phyloP scores from a whole-genome alignment of 2,329 filamentous ascomycete species.

The Elsinoe perseae region DNA sequence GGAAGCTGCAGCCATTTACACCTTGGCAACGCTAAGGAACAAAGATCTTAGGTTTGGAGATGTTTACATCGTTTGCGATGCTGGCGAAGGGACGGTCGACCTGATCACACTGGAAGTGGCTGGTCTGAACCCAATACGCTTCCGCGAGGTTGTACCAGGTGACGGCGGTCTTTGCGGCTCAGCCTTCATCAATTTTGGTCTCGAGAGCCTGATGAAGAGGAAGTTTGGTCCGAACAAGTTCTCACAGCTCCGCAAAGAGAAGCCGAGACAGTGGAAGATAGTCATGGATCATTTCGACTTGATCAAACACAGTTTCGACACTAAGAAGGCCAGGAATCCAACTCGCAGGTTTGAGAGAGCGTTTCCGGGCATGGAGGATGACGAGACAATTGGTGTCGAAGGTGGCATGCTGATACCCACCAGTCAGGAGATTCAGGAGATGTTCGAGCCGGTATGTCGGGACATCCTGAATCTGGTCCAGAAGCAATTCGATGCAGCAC shows the following conservation, averaged over 20 bases:
- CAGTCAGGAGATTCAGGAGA: conserved; percentile 56
- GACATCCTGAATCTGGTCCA: conserved; percentile 36
- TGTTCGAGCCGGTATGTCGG: conserved; percentile 58
- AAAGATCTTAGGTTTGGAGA: conserved; percentile 63
- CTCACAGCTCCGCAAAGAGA: conserved; percentile 68
- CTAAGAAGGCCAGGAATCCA: conserved; percentile 58
- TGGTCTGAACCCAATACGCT: conserved; percentile 60
- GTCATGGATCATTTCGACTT: conserved; percentile 74
- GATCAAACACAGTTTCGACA: conserved; percentile 72
- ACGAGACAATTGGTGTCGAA: conserved; percentile 66
- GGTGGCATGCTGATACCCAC: conserved; percentile 69
- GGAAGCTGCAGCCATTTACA: too few species aligned
- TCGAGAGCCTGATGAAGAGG: conserved; percentile 61
- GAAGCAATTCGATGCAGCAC: conserved; percentile 38
- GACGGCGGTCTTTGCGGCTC: conserved; percentile 71
- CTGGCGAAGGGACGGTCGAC: conserved; percentile 57
- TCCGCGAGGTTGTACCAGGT: conserved; percentile 73
- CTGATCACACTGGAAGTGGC: conserved; percentile 76
- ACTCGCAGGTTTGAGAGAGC: conserved; percentile 62
- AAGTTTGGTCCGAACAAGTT: conserved; percentile 35
- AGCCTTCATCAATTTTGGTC: conserved; percentile 67
- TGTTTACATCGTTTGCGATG: conserved; percentile 53
- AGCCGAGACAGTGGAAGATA: conserved; percentile 66
- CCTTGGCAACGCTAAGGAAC: conserved; percentile 69
- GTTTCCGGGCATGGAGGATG: conserved; percentile 67